Percentiles rank a stretch among this genome's conserved stretches.
These are phyloP conservation scores for Aspergillus udagawae DNA, from an alignment of 2,329 filamentous ascomycete species.

Conservation along the genomic window DNA sequence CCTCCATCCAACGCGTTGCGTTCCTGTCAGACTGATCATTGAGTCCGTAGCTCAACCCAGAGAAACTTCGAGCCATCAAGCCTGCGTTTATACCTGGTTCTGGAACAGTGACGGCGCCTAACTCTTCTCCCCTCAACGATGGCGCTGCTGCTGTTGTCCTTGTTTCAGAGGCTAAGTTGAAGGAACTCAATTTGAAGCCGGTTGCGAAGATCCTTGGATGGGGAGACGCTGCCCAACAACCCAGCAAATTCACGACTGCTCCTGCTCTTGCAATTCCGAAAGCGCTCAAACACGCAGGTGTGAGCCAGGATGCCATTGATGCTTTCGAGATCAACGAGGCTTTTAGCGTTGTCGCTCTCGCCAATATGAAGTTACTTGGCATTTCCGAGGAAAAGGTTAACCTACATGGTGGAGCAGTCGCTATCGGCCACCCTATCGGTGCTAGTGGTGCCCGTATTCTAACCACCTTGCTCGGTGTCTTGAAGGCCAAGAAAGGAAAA, in stretches of 20 bases:
- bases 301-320: conserved; percentile 74
- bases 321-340: conserved; percentile 99
- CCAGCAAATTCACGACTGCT: conserved; percentile 92
- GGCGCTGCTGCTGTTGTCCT: conserved; percentile 89
- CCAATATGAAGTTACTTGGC: conserved; percentile 88
- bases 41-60: conserved; percentile 59
- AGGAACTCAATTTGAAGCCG: conserved; percentile 85
- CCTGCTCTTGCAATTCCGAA: conserved; percentile 94
- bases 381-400: conserved; percentile 85
- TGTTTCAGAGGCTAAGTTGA: conserved; percentile 88
- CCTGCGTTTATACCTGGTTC: conserved; percentile 70
- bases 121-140: conserved; percentile 94
- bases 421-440: conserved; percentile 91
- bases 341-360: conserved; percentile 92
- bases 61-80: conserved; percentile 80
- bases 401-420: conserved; percentile 89
- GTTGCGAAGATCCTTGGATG: conserved; percentile 96
- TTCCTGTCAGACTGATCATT: background rate
- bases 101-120: conserved; percentile 91
- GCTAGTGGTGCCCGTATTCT: conserved; percentile 92
- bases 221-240: conserved; percentile 88
- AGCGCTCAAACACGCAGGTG: conserved; percentile 88
- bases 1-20: background rate
- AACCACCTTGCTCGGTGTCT: conserved; percentile 80
- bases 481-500: conserved; percentile 88